Percentiles rank a stretch among this genome's conserved stretches.
These are phyloP conservation scores for Rhizopogon sp. DNA, from an alignment of 768 basidiomycete species.

Conservation along the genomic window DNA sequence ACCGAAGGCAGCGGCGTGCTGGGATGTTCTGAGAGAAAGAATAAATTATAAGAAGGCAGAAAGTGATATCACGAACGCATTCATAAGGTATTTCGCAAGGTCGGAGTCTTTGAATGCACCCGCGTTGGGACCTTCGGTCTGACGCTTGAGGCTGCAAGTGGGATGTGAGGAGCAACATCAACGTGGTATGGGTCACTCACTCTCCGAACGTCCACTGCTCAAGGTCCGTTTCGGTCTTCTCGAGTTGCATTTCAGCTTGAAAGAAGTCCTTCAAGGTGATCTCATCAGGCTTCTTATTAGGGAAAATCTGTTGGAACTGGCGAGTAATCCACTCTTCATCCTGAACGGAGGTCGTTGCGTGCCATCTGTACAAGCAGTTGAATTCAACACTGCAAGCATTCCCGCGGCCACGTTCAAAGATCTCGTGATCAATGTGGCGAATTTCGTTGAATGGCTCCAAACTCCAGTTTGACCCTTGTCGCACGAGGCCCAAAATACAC, in stretches of 20 bases:
- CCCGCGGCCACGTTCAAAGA: conserved; percentile 76
- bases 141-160: conserved; percentile 49
- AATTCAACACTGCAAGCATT: conserved; percentile 87
- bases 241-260: conserved; percentile 32
- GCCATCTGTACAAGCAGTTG: conserved; percentile 84
- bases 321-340: conserved; percentile 67
- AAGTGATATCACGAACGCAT: conserved; percentile 46
- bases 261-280: conserved; percentile 49
- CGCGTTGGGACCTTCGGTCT: conserved; percentile 37
- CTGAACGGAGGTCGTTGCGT: conserved; percentile 67
- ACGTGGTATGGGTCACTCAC: conserved; percentile 29
- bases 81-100: conserved; percentile 59
- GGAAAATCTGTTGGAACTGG: conserved; percentile 52
- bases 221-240: conserved; percentile 38
- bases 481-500: conserved; percentile 68
- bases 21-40: conserved; percentile 47
- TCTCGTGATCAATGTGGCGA: conserved; percentile 50
- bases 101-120: conserved; percentile 61
- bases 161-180: too few species aligned
- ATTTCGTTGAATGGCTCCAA: conserved; percentile 75
- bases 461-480: conserved; percentile 74
- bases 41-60: background rate
- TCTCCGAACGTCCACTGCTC: conserved; percentile 64
- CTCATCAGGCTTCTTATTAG: conserved; percentile 44
- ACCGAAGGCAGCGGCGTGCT: conserved; percentile 68